Base-by-base conservation (phyloP, 2,329 filamentous ascomycete genomes). In the Cucurbitaria berberidis region DNA sequence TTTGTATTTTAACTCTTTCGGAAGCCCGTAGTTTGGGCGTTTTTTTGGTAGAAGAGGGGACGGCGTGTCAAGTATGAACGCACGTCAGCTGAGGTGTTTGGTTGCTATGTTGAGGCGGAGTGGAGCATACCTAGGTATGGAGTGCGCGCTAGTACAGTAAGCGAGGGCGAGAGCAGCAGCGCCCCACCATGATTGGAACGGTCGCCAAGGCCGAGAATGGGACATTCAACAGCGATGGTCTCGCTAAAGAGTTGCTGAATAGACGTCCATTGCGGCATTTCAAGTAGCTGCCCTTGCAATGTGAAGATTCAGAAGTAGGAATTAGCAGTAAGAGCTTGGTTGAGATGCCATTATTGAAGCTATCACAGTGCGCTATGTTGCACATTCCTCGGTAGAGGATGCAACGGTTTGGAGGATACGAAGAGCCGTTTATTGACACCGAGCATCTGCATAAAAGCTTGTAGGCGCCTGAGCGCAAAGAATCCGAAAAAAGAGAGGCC, bases 71-170 rank as follows among this genome's bases (percentile, higher is more conserved):
- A 39, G 18, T 22, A 38, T 42, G 39, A 53, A 51, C 43, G 45
- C 47, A 42, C 53, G 45, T 54, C 29, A 44, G 24, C 27, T 48
- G 47, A 27, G 36, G 7, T 39, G 43, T 30, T 15, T n/a, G 43
- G 44, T 48, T 55, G 45, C 19, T 38, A 45, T 44, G 40, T 42
- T 56, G 54, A 53, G 38, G 53, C 48, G 26, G 52, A 51, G 55
- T 53, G 52, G 50, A 55, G 57, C 53, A 39, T 42, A n/a, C n/a
- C 51, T 47, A 49, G 45, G 54, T 57, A 45, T 59, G 53, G 61
- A 63, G 60, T 60, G 60, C 51, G 60, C 60, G 50, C 60, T 63
- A 63, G 42, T 38, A 48, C 55, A 52, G 45, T 60, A 63, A 63
- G 60, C 60, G 60, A 63, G 51, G 22, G 8, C 44, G 34, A 43